Base-by-base conservation (phyloP, 2,329 filamentous ascomycete species). In the Calonectria multiphialidica region DNA sequence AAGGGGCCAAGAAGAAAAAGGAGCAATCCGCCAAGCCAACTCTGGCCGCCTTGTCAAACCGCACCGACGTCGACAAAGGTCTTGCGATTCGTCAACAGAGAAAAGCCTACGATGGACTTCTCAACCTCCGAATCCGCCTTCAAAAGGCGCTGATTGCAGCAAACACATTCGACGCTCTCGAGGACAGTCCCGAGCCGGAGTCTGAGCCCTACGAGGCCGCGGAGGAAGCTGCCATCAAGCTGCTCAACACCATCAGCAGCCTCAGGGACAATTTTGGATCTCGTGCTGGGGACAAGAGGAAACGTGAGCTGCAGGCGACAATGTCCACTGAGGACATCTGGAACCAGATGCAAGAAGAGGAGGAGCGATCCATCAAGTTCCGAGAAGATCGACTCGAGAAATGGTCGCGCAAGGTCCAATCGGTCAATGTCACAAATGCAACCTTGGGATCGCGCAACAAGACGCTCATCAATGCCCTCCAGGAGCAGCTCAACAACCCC, bases 71-170 rank as follows among this genome's bases (percentile, higher is more conserved):
- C 5, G 91, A 93, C 49, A 98, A 98, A 83, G 97, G 97, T 15
- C 86, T 90, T 67, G 96, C 96, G 0, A 94, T 99, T 44, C 96
- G 95, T 78, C 88, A 92, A 70, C 97, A 99, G 84, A 92, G 95
- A 64, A 93, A 93, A 73, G 91, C 93, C 0, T 99, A 98, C 80
- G 96, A 98, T 77, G 91, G 94, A 0, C 90, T 98, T 1, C 89
- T 99, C 37, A 98, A 98, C 84, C 90, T 95, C 16, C 92, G 97
- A 23, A 98, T 99, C 80, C 94, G 96, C 72, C 86, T 99, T 21
- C 97, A 99, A 83, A 98, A 98, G 83, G 95, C 94, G 2, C 85
- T 99, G 16, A 90, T 97, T 18, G 93, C 94, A 0, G 90, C 93
- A 30, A 98, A 98, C 82, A 93, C 95, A 1, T 87, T 97, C 47